Percentiles rank a stretch among this genome's conserved stretches.
These are phyloP conservation scores for Papilionanthe hybrid DNA, from an alignment of 116 monocot species.

Conservation along the genomic window DNA sequence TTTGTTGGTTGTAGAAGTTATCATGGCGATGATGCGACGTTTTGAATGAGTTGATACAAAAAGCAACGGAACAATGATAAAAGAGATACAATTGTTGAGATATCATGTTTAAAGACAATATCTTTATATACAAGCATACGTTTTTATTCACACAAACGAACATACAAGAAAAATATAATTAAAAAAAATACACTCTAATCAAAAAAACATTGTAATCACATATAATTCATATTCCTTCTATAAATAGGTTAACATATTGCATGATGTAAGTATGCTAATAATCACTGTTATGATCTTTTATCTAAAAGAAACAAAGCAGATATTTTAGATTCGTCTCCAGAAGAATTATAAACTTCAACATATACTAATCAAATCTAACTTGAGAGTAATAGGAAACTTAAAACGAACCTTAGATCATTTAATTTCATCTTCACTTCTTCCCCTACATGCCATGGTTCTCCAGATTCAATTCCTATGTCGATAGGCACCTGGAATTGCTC, in stretches of 20 bases:
- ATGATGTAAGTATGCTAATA: not conserved
- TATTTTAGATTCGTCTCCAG: not conserved
- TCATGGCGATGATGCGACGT: no score
- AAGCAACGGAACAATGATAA: no score
- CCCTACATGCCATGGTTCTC: not conserved
- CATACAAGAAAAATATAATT: not conserved
- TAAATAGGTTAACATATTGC: not conserved
- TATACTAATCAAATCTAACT: not conserved
- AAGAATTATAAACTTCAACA: not conserved
- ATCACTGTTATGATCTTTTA: not conserved
- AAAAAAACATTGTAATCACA: not conserved
- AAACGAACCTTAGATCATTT: constrained; percentile 6
- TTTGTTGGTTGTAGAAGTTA: no score
- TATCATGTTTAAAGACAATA: not conserved
- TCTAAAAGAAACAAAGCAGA: not conserved
- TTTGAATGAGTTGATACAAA: no score
- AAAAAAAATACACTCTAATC: not conserved
- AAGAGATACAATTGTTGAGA: not conserved
- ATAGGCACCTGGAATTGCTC: constrained; percentile 5
- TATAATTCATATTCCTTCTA: not conserved
- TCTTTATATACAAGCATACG: not conserved
- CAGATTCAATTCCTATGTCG: constrained; percentile 7
- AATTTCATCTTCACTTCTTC: not conserved
- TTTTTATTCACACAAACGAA: not conserved
- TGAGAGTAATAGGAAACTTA: not conserved